These are phyloP conservation scores for Xerocomus spinulosus DNA, from an alignment of 768 basidiomycete genomes.

Conservation along the genomic window DNA sequence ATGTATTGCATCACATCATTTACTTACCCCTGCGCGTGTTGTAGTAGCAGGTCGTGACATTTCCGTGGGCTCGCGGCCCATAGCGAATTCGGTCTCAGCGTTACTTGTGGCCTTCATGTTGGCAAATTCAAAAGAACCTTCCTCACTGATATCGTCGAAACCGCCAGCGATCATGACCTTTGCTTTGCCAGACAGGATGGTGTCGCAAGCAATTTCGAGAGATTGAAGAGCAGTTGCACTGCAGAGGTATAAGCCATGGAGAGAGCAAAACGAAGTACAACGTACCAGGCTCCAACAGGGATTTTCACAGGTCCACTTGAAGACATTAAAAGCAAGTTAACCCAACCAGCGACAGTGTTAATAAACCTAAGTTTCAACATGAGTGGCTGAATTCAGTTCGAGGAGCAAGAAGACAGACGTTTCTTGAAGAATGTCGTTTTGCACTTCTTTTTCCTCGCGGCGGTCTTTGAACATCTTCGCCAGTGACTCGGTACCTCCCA, in stretches of 20 bases:
- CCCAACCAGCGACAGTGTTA: slow-evolving; percentile 98
- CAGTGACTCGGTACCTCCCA: slow-evolving; percentile 92
- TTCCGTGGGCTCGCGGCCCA: slow-evolving; percentile 98
- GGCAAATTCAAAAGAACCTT: slow-evolving; percentile 98
- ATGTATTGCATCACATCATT: neutral
- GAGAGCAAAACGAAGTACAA: neutral
- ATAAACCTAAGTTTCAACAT: slow-evolving; percentile 66
- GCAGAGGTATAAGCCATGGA: slow-evolving; percentile 4
- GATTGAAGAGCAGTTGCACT: slow-evolving; percentile 98
- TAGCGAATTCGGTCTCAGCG: slow-evolving; percentile 94
- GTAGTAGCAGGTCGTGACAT: slow-evolving; percentile 98
- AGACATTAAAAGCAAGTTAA: slow-evolving; percentile 90
- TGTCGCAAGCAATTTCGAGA: slow-evolving; percentile 96
- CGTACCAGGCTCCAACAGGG: slow-evolving; percentile 96
- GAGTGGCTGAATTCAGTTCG: slow-evolving; percentile 2
- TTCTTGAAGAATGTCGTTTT: slow-evolving; percentile 97
- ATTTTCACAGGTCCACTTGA: slow-evolving; percentile 98
- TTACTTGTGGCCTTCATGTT: slow-evolving; percentile 99
- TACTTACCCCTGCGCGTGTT: slow-evolving; percentile 85
- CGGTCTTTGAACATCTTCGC: slow-evolving; percentile 99
- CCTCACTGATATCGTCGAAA: slow-evolving; percentile 96
- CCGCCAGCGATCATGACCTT: slow-evolving; percentile 99
- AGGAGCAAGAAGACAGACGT: slow-evolving; percentile 54
- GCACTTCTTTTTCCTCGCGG: slow-evolving; percentile 95
- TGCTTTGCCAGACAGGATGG: slow-evolving; percentile 90